Conservation (phyloP, 1,284 basidiomycete genomes). For the Inonotus obliquus region DNA sequence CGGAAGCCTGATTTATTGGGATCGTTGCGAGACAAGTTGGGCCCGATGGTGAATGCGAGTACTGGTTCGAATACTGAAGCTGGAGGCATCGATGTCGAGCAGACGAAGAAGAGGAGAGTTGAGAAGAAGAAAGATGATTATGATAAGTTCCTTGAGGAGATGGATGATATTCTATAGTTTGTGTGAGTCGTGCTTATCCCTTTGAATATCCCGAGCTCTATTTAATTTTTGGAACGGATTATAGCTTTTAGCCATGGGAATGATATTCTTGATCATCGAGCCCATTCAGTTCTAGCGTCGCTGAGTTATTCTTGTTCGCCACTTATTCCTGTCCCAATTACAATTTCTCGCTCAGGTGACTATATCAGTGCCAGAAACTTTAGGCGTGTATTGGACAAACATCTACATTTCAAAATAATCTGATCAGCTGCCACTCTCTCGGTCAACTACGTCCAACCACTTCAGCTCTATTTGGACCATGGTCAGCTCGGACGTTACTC, state of each 20-base stretch:
- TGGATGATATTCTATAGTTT: constrained; percentile 47
- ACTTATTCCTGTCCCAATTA: neutral
- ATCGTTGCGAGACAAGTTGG: constrained; percentile 55
- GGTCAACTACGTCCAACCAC: neutral
- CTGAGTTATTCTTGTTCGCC: neutral
- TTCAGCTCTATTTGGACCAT: too few species aligned
- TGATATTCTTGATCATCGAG: neutral
- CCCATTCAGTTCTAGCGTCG: neutral
- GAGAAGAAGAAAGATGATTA: constrained; percentile 61
- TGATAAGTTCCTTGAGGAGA: constrained; percentile 69
- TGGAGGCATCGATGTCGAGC: neutral
- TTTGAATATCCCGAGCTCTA: neutral
- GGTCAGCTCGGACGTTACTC: neutral
- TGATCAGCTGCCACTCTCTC: neutral
- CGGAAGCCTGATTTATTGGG: constrained; percentile 62
- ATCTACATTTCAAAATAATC: neutral
- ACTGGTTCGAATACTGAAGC: constrained; percentile 20
- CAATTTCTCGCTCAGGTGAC: neutral
- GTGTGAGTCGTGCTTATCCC: neutral
- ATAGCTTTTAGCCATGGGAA: neutral
- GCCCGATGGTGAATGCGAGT: constrained; percentile 25
- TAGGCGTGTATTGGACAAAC: neutral
- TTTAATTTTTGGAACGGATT: neutral
- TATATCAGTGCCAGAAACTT: neutral
- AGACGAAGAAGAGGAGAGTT: neutral